Base-by-base conservation (phyloP, 306 rosid species). In the Vicia sativa region DNA sequence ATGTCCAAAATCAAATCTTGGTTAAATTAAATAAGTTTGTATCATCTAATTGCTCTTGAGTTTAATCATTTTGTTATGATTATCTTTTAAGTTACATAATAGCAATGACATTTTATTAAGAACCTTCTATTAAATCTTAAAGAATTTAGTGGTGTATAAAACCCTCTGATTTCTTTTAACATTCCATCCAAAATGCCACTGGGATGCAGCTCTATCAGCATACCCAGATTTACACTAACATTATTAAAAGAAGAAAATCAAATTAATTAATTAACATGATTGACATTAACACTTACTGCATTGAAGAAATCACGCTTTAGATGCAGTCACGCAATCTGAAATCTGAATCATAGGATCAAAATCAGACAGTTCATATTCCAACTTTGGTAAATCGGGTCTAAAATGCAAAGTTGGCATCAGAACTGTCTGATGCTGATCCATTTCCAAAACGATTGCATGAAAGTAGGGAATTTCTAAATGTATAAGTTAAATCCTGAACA, bases 401-500 rank as follows among this genome's bases (percentile, higher is more conserved):
- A 53, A 53, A 23, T 53, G 14, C 59, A 23, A 23, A 53, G 59
- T 6, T 3, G 15, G 11, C 23, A 53, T 53, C 16, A 23, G 59
- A 53, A 53, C 35, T 53, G 59, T 53, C 11, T 34, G 7, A 53
- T 53, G 59, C 23, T 53, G 59, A 23, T 53, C 59, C 59, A 6
- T 7, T 35, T 53, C 35, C 59, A 50, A 4, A 53, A 12, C 35
- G 11, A 53, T 23, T 11, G 59, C 59, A 12, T 53, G 59, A 11
- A 11, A 23, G 34, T 11, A 53, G 4, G 9, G 14, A 23, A 23
- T 53, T 53, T 31, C 15, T 0, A 53, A 21, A 53, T 67, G 55
- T 45, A 61, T 28, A 54, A 39, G 50, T 42, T 68, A 67, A 61
- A 61, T 16, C 46, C 62, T 19, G 65, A 68, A 62, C 65, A 65